Evolutionary conservation across 352 stramenopile species (phyloP).

Genomic region (Pseudoperonospora humuli): DNA sequence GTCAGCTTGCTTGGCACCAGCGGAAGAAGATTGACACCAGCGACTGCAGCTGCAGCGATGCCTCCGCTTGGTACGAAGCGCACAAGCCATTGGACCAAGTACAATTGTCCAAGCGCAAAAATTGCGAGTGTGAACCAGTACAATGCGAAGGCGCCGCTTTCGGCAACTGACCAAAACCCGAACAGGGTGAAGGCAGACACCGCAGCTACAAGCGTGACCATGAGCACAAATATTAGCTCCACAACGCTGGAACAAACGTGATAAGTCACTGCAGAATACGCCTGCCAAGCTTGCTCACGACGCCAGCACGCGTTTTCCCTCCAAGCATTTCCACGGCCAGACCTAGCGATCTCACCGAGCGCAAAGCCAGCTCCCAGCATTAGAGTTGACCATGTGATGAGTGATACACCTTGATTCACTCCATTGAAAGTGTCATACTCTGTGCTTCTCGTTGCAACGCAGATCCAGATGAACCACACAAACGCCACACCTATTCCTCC

Average conservation of each 20-base stretch:
- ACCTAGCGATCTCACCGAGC: conserved; percentile 4
- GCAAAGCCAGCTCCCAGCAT: conserved; percentile 9
- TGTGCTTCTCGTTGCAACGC: conserved; percentile 10
- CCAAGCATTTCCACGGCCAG: conserved; percentile 9
- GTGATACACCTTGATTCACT: conserved; percentile 14
- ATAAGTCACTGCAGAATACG: conserved; percentile 15
- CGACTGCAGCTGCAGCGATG: conserved; percentile 6
- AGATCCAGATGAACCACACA: conserved; percentile 16
- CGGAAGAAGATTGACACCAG: conserved; percentile 21
- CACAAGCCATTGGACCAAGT: conserved; percentile 23
- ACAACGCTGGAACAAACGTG: conserved; percentile 12
- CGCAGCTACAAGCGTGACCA: conserved; percentile 11
- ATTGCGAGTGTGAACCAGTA: conserved; percentile 19
- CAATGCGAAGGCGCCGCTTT: conserved; percentile 12
- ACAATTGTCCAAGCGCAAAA: conserved; percentile 17
- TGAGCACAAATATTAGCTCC: conserved; percentile 10
- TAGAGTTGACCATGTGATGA: conserved; percentile 24
- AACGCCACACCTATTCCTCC: conserved; percentile 2
- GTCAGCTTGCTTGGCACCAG: conserved; percentile 7
- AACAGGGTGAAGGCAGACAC: conserved; percentile 11
- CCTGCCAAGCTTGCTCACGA: conserved; percentile 20
- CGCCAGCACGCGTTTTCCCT: conserved; percentile 14
- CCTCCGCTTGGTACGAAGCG: conserved; percentile 2
- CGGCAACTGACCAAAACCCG: conserved; percentile 14
- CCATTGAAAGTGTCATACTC: conserved; percentile 24